These are phyloP conservation scores for Trapa incisa DNA, from an alignment of 345 rosid genomes.

Conservation along the genomic window DNA sequence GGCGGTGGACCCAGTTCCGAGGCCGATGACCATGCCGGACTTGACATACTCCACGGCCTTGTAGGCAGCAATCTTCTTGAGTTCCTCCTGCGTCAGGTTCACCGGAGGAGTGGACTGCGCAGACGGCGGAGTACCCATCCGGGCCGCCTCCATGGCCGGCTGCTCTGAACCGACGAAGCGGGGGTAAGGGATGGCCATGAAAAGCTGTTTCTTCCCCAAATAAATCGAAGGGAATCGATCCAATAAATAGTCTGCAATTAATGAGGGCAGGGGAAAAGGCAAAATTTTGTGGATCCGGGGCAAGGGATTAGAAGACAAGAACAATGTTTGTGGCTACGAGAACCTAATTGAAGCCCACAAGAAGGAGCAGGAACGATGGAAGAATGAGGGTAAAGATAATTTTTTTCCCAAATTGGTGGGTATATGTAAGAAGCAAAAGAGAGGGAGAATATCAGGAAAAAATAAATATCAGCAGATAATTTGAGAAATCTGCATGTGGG, in stretches of 20 bases:
- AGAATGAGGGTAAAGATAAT: not conserved
- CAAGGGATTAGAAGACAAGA: conserved; percentile 6
- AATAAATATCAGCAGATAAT: not conserved
- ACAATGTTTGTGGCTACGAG: not conserved
- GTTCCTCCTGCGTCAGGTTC: conserved; percentile 55
- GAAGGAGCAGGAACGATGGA: not conserved
- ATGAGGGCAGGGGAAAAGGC: not conserved
- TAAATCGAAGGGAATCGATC: not conserved
- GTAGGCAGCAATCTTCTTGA: conserved; percentile 70
- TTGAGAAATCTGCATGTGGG: not conserved
- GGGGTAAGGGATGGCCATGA: conserved; percentile 41
- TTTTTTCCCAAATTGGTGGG: not conserved
- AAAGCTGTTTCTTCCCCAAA: not conserved
- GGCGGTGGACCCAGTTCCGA: conserved; percentile 97
- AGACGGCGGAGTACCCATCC: conserved; percentile 1
- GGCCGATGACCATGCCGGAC: conserved; percentile 97
- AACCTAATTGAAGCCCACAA: not conserved
- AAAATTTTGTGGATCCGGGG: conserved; percentile 1
- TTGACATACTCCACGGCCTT: conserved; percentile 84
- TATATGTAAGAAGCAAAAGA: not conserved
- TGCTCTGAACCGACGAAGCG: conserved; percentile 26
- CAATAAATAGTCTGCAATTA: not conserved
- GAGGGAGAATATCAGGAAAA: not conserved
- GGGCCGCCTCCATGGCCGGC: conserved; percentile 21
- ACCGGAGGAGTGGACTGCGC: conserved; percentile 14